A percentile compares a stretch with the other conserved stretches of the same genome.
Evolutionary conservation across 2,329 filamentous ascomycete genomes (phyloP).

Genomic region (Blastomyces percursus): DNA sequence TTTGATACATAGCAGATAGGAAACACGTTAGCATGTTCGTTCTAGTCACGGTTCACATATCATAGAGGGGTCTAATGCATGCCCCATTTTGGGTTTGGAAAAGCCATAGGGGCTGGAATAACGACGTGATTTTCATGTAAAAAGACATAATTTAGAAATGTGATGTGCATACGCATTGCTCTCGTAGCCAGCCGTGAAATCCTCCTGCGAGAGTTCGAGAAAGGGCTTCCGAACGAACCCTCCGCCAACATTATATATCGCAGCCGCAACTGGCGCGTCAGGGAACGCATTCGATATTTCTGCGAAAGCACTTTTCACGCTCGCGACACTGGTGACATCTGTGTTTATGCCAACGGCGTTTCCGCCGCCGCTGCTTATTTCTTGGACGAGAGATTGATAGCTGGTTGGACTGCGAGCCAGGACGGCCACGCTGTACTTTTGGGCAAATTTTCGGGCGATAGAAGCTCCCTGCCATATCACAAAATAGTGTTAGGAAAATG

Average conservation of each 20-base stretch:
- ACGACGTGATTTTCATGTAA: neutral
- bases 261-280: slow-evolving; percentile 37
- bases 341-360: slow-evolving; percentile 51
- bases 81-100: neutral
- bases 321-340: slow-evolving; percentile 44
- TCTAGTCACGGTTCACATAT: neutral
- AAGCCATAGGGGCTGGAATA: neutral
- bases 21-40: neutral
- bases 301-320: slow-evolving; percentile 44
- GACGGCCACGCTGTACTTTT: slow-evolving; percentile 48
- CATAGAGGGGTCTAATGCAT: neutral
- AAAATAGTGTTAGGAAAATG: slow-evolving; percentile 19
- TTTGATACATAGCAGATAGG: neutral
- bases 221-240: slow-evolving; percentile 50
- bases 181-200: slow-evolving; percentile 43
- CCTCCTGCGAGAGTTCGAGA: slow-evolving; percentile 48
- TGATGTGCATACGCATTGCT: slow-evolving; percentile 38
- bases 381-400: slow-evolving; percentile 44
- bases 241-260: slow-evolving; percentile 52
- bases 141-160: neutral
- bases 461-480: slow-evolving; percentile 41
- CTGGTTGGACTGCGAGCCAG: slow-evolving; percentile 49
- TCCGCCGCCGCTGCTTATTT: slow-evolving; percentile 49
- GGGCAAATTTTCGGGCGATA: slow-evolving; percentile 49
- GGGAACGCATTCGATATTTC: slow-evolving; percentile 45